Base-by-base conservation (phyloP, 75 land plant species). In the Pinus albicaulis region DNA sequence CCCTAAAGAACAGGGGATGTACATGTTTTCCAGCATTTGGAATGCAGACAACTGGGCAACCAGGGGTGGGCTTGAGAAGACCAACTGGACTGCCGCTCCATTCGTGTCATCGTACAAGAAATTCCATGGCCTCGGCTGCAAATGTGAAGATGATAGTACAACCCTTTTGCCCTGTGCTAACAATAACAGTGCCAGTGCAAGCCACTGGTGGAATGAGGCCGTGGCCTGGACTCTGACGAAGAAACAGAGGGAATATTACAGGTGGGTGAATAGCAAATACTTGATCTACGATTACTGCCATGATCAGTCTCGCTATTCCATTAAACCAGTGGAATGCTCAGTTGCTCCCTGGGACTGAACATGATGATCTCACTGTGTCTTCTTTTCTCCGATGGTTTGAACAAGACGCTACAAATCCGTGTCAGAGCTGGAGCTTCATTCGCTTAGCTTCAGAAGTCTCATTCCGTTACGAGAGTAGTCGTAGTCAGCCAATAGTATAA, bases 21-120 rank as follows among this genome's bases (percentile, higher is more conserved):
- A 84, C 80, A 78, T 93, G 73, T 87, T 87, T 74, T 93, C 96
- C 12, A 93, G 92, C 82, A 91, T 93, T 48, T 93, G 96, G 96
- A 89, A 93, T 69, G 96, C 89, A 2, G 94, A 93, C 59, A 87
- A 83, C 72, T 93, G 93, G 95, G 95, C 95, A 13, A 93, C 95
- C 28, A 80, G 95, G 31, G 95, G 96, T 7, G 94, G 94, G 5
- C 73, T 86, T 28, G 96, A 92, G 77, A 91, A 91, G 82, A 93
- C 90, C 23, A 79, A 93, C 72, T 93, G 96, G 96, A 75, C 65
- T 24, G 83, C 80, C 28, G 87, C 93, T 3, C 96, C 96, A n/a
- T 93, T 93, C 57, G 84, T 93, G 52, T 85, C 94, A 2, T 80
- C 94, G 3, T 93, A 93, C 82, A 89, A 83, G 84, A 87, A 91